Base-by-base conservation (phyloP, 495 filamentous ascomycete species). In the Cercophora newfieldiana region DNA sequence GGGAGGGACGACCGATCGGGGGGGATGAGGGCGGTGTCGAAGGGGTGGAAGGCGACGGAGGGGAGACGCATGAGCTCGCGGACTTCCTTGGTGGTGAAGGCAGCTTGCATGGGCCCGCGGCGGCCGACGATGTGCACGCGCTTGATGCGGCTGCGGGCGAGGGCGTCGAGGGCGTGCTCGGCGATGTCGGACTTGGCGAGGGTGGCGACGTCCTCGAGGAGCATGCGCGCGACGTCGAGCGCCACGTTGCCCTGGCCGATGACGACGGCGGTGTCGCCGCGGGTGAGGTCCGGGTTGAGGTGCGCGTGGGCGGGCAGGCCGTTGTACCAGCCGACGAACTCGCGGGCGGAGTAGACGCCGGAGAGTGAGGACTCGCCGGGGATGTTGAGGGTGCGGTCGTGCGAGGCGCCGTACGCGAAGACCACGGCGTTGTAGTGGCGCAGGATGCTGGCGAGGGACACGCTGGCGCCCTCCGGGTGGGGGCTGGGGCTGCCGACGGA, bases 281-380 rank as follows among this genome's bases (percentile, higher is more conserved):
- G 79, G 1, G 86, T 86, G 16, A 98, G 85, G 71, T 92, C 86
- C 1, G 94, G 95, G 18, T 83, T 81, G n/a, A 97, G 78, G 68
- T 86, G 75, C 25, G 90, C 85, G 74, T 91, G 90, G 71, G 96
- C 90, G 0, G 95, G 96, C 0, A 97, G 83, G 19, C 96, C 94
- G 73, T 98, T 98, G 77, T 99, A 99, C 95, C 95, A 99, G 18
- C 94, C 95, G 6, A 99, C 96, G 76, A 98, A 99, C 57, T 92
- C 90, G 7, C 95, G 86, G 3, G 95, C 95, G 18, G 93, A 97
- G 77, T 92, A 89, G 37, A 99, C 88, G 48, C 92, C 91, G 12
- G 80, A 79, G 33, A 91, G 69, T 16, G 75, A n/a, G n/a, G n/a
- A 79, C 71, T 99, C 95, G n/a, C 94, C 92, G 0, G 90, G 88